Evolutionary conservation across 768 basidiomycete genomes (phyloP).

Genomic region (Trametes villosa): DNA sequence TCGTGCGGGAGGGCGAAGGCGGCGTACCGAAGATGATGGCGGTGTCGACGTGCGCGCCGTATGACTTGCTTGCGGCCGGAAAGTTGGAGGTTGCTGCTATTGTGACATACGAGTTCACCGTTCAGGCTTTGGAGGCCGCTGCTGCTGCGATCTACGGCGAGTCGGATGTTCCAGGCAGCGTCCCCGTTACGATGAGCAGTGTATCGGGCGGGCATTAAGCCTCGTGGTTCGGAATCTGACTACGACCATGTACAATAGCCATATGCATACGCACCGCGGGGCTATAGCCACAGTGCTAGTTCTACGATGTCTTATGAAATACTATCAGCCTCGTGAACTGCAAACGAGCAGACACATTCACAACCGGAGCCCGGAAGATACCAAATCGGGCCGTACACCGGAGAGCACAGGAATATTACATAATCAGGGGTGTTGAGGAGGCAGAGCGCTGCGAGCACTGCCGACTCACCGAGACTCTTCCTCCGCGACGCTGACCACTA

Average conservation of each 20-base stretch:
- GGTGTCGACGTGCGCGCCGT: conserved; percentile 68
- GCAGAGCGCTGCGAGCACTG: no score
- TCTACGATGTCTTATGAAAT: not conserved
- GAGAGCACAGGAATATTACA: conserved; percentile 14
- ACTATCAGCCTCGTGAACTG: not conserved
- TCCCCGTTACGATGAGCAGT: no score
- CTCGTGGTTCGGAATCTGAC: no score
- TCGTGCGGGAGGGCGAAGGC: conserved; percentile 20
- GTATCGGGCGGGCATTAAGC: no score
- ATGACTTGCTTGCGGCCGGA: conserved; percentile 49
- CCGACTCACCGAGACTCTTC: conserved; percentile 2
- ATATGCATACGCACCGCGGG: no score
- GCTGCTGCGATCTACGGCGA: conserved; percentile 49
- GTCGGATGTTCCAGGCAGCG: conserved; percentile 26
- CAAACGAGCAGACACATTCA: not conserved
- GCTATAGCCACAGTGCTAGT: no score
- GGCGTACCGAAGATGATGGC: conserved; percentile 45
- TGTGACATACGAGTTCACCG: conserved; percentile 64
- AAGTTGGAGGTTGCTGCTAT: conserved; percentile 42
- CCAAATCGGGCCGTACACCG: not conserved
- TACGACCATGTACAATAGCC: no score
- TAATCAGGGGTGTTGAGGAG: not conserved
- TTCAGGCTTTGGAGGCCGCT: conserved; percentile 51
- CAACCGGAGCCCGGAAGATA: not conserved
- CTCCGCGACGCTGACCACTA: conserved; percentile 14